Evolutionary conservation across 805 yeast genomes (phyloP), one percentile per base, ranked within the genome.

Genomic region (Suhomyces kilbournensis): DNA sequence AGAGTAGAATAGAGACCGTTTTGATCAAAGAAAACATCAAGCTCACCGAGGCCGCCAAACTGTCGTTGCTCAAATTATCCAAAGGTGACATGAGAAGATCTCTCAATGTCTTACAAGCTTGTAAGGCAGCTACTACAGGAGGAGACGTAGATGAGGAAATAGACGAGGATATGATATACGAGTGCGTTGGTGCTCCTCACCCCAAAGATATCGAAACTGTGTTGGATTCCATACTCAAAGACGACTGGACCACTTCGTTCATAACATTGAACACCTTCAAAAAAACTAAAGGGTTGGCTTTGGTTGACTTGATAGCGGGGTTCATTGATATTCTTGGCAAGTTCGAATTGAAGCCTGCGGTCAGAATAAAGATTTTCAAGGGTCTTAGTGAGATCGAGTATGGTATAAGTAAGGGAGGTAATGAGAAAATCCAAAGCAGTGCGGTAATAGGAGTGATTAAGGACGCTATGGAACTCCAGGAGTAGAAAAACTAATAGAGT

Each of bases 21-120:
- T 77, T 90, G 46, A 78, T 80, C 40, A 74, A 75, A 49, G 99
- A 94, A 61, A 68, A 81, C 1, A 71, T 94, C 46, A 70, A 75
- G 3, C 74, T 94, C 8, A 63, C 76, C 0, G 69, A 76, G 0
- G 83, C 76, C 0, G 97, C 96, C 0, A 72, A 80, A 43, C 68
- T 70, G 0, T 84, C 97, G 1, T 72, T 94, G 46, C 74, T 94
- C 52, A 76, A 73, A 49, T 76, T 94, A 51, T 80, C 94, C n/a
- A 81, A 84, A 53, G 99, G 99, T 49, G 99, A 94, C 69, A 94
- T 94, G 99, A 83, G 99, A 73, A 82, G 89, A 48, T 96, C 96
- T 1, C 76, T 94, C 60, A 94, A 94, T 64, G 97, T 94, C 4
- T 70, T 94, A 53, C 99, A 94, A 70, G 96, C 98, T 0, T 90